phyloP scores from a whole-genome alignment of 768 basidiomycete species.

The Kwoniella europaea region DNA sequence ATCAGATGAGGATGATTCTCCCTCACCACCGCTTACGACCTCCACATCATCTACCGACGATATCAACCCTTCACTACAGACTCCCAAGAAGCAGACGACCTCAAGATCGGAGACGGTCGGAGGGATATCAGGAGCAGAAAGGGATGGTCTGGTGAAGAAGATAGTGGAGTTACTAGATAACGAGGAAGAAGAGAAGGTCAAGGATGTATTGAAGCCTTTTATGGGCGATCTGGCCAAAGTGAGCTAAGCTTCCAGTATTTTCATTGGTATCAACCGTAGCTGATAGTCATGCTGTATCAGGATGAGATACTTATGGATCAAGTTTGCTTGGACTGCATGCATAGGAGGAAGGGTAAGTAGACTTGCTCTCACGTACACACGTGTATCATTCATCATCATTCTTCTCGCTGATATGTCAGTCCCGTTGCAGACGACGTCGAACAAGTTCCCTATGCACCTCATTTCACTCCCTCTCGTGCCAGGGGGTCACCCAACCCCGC shows the following conservation, averaged over 20 bases:
- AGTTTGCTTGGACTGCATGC: conserved; percentile 91
- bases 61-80: conserved; percentile 18
- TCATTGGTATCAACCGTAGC: background rate
- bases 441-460: conserved; percentile 64
- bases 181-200: conserved; percentile 87
- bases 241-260: conserved; percentile 61
- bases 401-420: conserved; percentile 61
- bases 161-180: conserved; percentile 75
- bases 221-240: conserved; percentile 63
- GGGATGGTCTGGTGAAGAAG: conserved; percentile 68
- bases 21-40: conserved; percentile 6
- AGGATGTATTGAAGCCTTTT: conserved; percentile 70
- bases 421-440: conserved; percentile 48
- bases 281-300: conserved; percentile 20
- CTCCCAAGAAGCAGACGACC: conserved; percentile 26
- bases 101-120: conserved; percentile 10
- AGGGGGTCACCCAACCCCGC: conserved; percentile 64
- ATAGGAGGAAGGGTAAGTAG: conserved; percentile 88
- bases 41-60: background rate
- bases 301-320: conserved; percentile 67
- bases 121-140: conserved; percentile 58
- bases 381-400: background rate
- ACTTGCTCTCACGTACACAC: background rate
- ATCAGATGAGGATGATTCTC: conserved; percentile 36
- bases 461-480: conserved; percentile 69